Conservation (phyloP, 768 basidiomycete genomes). For the Tricholoma bakamatsutake region DNA sequence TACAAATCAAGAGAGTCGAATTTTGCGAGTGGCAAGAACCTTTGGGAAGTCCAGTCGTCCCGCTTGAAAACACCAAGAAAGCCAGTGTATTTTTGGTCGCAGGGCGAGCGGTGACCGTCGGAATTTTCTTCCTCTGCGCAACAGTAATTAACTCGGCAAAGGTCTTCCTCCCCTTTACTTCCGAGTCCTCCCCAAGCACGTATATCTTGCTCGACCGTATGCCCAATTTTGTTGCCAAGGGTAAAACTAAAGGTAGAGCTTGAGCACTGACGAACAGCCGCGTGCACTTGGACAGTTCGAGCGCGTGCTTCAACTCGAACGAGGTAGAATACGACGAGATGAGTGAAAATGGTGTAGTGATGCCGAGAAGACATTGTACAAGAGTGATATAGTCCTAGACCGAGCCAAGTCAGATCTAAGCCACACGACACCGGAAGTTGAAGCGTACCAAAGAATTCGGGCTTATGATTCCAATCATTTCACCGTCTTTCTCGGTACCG, state of each 20-base stretch:
- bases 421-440: neutral
- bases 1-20: neutral
- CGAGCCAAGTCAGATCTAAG: neutral
- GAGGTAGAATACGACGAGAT: conserved; percentile 51
- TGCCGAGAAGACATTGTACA: conserved; percentile 40
- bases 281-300: conserved; percentile 43
- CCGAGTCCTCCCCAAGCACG: conserved; percentile 42
- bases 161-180: conserved; percentile 31
- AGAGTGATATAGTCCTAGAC: conserved; percentile 50
- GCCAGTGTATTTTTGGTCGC: conserved; percentile 16
- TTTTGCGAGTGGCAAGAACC: conserved; percentile 6
- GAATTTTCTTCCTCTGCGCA: conserved; percentile 17
- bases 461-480: conserved; percentile 65
- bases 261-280: conserved; percentile 47
- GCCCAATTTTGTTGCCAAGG: conserved; percentile 29
- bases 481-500: conserved; percentile 30
- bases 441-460: conserved; percentile 56
- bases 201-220: conserved; percentile 38
- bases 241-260: conserved; percentile 36
- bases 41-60: conserved; percentile 20
- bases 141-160: conserved; percentile 36
- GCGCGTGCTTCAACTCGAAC: conserved; percentile 47
- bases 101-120: conserved; percentile 2
- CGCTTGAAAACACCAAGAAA: conserved; percentile 19
- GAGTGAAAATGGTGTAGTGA: conserved; percentile 47